phyloP scores from a whole-genome alignment of 2,329 filamentous ascomycete species.

The Coniochaeta sp. region DNA sequence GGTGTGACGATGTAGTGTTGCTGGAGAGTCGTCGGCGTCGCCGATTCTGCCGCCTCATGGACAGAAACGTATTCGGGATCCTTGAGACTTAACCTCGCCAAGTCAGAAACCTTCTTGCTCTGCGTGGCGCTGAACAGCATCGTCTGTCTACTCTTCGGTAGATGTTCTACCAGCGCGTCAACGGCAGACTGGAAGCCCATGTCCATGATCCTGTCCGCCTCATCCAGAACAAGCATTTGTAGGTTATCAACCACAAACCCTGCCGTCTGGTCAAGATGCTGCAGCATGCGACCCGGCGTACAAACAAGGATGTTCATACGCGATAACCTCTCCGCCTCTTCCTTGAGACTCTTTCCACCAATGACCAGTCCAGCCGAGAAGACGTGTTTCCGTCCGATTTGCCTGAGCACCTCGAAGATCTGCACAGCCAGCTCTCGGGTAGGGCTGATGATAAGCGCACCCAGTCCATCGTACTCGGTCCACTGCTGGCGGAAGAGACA shows the following conservation, averaged over 20 bases:
- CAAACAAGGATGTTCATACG: constrained; percentile 97
- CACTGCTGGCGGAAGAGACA: constrained; percentile 84
- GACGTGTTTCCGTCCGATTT: constrained; percentile 78
- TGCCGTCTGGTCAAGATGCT: constrained; percentile 91
- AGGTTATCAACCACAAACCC: constrained; percentile 84
- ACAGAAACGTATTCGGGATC: constrained; percentile 95
- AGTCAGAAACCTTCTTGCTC: constrained; percentile 86
- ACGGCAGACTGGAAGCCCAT: constrained; percentile 91
- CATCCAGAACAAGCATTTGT: constrained; percentile 88
- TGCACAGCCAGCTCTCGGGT: constrained; percentile 94
- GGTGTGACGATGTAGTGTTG: constrained; percentile 89
- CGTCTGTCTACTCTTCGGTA: constrained; percentile 80
- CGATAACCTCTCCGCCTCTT: constrained; percentile 74
- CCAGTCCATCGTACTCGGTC: constrained; percentile 84
- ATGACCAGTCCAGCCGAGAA: constrained; percentile 93
- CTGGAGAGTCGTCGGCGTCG: constrained; percentile 76
- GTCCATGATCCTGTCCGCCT: constrained; percentile 94
- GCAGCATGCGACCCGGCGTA: constrained; percentile 88
- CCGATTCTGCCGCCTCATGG: constrained; percentile 70
- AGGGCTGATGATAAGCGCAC: constrained; percentile 86
- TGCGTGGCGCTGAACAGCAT: constrained; percentile 95
- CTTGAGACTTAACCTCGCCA: constrained; percentile 78
- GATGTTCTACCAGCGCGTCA: constrained; percentile 86
- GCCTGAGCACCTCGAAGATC: constrained; percentile 89
- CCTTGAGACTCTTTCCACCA: constrained; percentile 82